phyloP scores from a whole-genome alignment of 129 eudicot genomes.

The Tagetes erecta region DNA sequence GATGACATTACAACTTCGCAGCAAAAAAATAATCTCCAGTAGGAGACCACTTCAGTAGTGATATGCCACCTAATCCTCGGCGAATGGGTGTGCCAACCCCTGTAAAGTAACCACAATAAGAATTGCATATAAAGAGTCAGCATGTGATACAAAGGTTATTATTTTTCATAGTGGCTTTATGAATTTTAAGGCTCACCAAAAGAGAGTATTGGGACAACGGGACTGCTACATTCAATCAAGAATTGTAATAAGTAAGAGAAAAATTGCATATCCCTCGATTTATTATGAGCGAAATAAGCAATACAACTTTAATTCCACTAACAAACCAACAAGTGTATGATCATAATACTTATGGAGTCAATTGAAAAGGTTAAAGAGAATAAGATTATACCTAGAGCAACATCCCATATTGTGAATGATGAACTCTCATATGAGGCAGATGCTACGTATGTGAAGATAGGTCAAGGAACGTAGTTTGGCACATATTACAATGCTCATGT shows the following conservation, averaged over 20 bases:
- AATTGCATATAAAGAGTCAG: slow-evolving; percentile 4
- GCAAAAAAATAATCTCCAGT: slow-evolving; percentile 95
- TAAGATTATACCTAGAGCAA: slow-evolving; percentile 69
- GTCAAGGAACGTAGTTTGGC: slow-evolving; percentile 56
- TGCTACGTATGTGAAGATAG: slow-evolving; percentile 66
- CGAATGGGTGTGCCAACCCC: slow-evolving; percentile 94
- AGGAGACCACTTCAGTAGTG: slow-evolving; percentile 94
- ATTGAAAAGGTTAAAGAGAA: neutral
- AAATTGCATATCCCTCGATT: slow-evolving; percentile 2
- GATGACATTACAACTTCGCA: slow-evolving; percentile 74
- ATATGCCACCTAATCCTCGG: slow-evolving; percentile 94
- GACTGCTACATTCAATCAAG: neutral
- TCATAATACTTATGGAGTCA: neutral
- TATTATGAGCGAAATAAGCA: slow-evolving; percentile 18
- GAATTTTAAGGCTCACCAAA: slow-evolving; percentile 3
- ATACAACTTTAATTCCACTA: neutral
- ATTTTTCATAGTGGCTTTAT: slow-evolving; percentile 7
- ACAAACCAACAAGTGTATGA: slow-evolving; percentile 14
- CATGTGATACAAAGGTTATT: neutral
- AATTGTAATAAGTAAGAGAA: neutral
- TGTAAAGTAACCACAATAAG: slow-evolving; percentile 27
- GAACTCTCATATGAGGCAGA: slow-evolving; percentile 91
- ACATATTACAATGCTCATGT: neutral
- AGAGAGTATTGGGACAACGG: neutral
- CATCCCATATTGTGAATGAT: slow-evolving; percentile 97